Percentiles rank a stretch among this genome's conserved stretches.
These are phyloP conservation scores for Zopfia rhizophila DNA, from an alignment of 2,329 filamentous ascomycete genomes.

Conservation along the genomic window DNA sequence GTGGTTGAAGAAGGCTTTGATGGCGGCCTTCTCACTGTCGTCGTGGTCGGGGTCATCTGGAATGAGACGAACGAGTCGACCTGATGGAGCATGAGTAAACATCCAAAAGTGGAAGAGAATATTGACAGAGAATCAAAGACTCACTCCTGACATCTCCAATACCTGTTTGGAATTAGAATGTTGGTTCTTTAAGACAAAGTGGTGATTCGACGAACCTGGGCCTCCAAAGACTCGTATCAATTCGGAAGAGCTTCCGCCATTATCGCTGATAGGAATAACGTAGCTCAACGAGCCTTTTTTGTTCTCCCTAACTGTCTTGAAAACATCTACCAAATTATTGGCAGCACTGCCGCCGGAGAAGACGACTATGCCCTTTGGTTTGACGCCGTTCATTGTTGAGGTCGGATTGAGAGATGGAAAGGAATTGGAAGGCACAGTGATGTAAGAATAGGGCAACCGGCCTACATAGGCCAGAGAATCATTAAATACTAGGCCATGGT, in stretches of 20 bases:
- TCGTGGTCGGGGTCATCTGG: constrained; percentile 68
- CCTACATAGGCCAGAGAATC: constrained; percentile 24
- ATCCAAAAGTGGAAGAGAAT: neutral
- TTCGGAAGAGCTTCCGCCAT: constrained; percentile 93
- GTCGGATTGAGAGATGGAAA: constrained; percentile 24
- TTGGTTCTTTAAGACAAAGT: neutral
- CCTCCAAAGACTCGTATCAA: constrained; percentile 94
- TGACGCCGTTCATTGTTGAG: constrained; percentile 35
- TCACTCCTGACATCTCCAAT: constrained; percentile 80
- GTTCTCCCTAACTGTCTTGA: constrained; percentile 69
- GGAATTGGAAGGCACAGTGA: constrained; percentile 28
- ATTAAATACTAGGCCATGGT: constrained; percentile 32
- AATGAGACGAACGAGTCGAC: constrained; percentile 89
- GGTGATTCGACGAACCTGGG: constrained; percentile 68
- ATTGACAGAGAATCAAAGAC: constrained; percentile 34
- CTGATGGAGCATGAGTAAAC: constrained; percentile 55
- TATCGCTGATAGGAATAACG: constrained; percentile 95
- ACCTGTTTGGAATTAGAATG: constrained; percentile 43
- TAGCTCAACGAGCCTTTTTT: constrained; percentile 78
- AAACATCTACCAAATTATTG: constrained; percentile 92
- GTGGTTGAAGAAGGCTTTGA: constrained; percentile 88
- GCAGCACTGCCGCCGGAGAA: constrained; percentile 95
- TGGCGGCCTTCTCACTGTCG: constrained; percentile 69
- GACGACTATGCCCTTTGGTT: constrained; percentile 73
- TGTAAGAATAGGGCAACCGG: constrained; percentile 9